phyloP scores from a whole-genome alignment of 2,329 filamentous ascomycete species.

The Aspergillus quadricinctus region DNA sequence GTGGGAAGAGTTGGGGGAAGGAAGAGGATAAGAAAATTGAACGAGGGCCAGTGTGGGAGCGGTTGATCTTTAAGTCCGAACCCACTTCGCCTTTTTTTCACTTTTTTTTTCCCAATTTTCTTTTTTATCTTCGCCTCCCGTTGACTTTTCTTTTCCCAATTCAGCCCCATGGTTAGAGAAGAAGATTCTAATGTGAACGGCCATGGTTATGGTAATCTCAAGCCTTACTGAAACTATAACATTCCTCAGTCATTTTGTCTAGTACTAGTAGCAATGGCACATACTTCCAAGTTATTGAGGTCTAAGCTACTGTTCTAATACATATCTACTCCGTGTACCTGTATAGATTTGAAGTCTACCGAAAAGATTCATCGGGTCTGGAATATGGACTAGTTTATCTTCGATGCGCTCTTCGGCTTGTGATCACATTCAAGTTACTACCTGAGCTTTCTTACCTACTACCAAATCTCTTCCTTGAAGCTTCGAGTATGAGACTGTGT shows the following conservation, averaged over 20 bases:
- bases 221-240: background rate
- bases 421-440: background rate
- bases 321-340: background rate
- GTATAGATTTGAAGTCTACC: background rate
- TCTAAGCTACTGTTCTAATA: background rate
- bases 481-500: background rate
- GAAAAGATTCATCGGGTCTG: background rate
- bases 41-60: constrained; percentile 6
- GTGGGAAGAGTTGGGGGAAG: constrained; percentile 8
- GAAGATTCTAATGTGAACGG: constrained; percentile 7
- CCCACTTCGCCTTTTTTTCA: background rate
- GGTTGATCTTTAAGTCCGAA: background rate
- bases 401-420: background rate
- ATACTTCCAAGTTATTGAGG: background rate
- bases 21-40: constrained; percentile 3
- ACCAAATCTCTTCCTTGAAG: background rate
- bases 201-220: background rate
- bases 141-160: background rate
- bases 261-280: background rate
- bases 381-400: background rate
- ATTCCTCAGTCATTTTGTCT: no score
- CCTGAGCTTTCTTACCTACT: background rate
- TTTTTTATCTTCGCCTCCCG: background rate
- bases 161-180: background rate
- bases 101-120: background rate